phyloP scores from a whole-genome alignment of 768 basidiomycete species.

The Cystofilobasidium bisporidii region DNA sequence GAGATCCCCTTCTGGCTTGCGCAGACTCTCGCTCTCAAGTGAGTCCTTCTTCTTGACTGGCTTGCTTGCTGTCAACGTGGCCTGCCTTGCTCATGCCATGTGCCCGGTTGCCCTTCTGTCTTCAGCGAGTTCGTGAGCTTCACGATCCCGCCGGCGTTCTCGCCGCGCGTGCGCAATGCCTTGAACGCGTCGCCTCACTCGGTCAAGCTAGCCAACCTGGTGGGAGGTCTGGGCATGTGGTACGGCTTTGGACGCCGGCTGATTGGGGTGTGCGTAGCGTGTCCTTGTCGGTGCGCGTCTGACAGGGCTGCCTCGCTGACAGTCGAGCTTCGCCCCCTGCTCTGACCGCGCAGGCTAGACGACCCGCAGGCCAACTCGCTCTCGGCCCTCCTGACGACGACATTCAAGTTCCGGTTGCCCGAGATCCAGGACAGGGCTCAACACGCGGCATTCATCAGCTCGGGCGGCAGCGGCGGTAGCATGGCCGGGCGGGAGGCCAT shows the following conservation, averaged over 20 bases:
- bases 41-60: constrained; percentile 28
- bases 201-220: constrained; percentile 69
- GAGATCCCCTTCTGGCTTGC: constrained; percentile 87
- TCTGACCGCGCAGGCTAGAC: constrained; percentile 51
- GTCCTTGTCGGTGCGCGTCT: too few species aligned
- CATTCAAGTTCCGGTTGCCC: constrained; percentile 64
- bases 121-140: constrained; percentile 79
- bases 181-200: constrained; percentile 79
- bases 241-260: constrained; percentile 83
- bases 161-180: constrained; percentile 66
- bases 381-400: constrained; percentile 59
- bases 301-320: too few species aligned
- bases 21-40: constrained; percentile 76
- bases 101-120: not conserved
- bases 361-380: constrained; percentile 65
- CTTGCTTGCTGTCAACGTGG: not conserved
- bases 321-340: not conserved
- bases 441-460: constrained; percentile 65
- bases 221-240: constrained; percentile 82
- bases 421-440: constrained; percentile 80
- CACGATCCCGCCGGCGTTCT: constrained; percentile 69
- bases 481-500: constrained; percentile 1
- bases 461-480: constrained; percentile 48
- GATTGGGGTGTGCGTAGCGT: constrained; percentile 60
- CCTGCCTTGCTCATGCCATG: not conserved